Evolutionary conservation across 2,329 filamentous ascomycete species (phyloP), one percentile per base, ranked within the genome.

Genomic region (Teratosphaeriaceae sp.): DNA sequence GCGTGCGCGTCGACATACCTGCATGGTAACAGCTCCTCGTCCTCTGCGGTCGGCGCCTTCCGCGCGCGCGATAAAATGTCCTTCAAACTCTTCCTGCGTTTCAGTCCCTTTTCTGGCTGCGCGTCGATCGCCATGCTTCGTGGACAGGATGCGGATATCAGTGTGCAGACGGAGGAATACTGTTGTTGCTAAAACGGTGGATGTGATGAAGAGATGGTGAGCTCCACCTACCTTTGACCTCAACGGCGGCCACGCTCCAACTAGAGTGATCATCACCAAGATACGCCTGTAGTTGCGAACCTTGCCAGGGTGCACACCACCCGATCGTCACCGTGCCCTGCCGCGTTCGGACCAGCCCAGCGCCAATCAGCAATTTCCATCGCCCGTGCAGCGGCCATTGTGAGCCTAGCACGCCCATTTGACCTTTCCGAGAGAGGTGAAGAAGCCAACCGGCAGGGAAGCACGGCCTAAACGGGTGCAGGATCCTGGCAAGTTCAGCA

Each of bases 1-100:
- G 38, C 34, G 21, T 22, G 21, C 24, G 16, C 30, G 35, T 27
- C 24, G 37, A 40, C 24, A 36, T 38, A 54, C 51, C 51, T 48
- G 45, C 48, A 49, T 3, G 50, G 48, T 26, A 48, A 27, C n/a
- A 49, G 34, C 27, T 55, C 50, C 24, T 45, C 42, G 18, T 52
- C 45, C 15, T 50, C 44, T 21, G 19, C 22, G 30, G 36, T 24
- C 22, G 34, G 27, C 24, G 21, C 36, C n/a, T 29, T 42, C 7
- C 26, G 21, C n/a, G 26, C 9, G 34, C 42, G 42, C 12, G 39
- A 27, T 2, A 43, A 21, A 6, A 44, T 8, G 11, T 26, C 38
- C 41, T 47, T 47, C 41, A 44, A 38, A 37, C 44, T 46, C 22
- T 42, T 46, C 29, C 23, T 42, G 19, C 43, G 43, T 27, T 38